Evolutionary conservation across 306 rosid genomes (phyloP).

Genomic region (Fragaria nilgerrensis): DNA sequence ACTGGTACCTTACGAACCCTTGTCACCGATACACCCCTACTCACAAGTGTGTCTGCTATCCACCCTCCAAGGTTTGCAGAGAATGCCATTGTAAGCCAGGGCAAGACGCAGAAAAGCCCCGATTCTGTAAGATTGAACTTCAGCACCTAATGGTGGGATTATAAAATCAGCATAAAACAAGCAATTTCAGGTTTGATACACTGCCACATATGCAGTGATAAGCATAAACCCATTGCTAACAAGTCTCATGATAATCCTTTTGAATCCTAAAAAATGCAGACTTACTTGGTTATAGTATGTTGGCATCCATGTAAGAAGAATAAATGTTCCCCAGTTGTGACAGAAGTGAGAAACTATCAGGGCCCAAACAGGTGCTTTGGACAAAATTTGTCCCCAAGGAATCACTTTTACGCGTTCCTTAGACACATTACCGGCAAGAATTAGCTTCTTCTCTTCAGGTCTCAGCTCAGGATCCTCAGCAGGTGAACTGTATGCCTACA

Average conservation of each 20-base stretch:
- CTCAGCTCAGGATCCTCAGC: slow-evolving; percentile 87
- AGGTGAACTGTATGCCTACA: slow-evolving; percentile 91
- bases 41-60: slow-evolving; percentile 97
- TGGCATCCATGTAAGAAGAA: slow-evolving; percentile 99
- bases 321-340: slow-evolving; percentile 99
- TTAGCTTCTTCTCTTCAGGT: slow-evolving; percentile 80
- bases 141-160: slow-evolving; percentile 63
- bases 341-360: slow-evolving; percentile 90
- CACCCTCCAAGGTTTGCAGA: slow-evolving; percentile 97
- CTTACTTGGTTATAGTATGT: slow-evolving; percentile 96
- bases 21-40: slow-evolving; percentile 78
- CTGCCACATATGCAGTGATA: background rate
- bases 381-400: slow-evolving; percentile 88
- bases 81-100: slow-evolving; percentile 95
- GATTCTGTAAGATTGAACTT: slow-evolving; percentile 99
- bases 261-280: background rate
- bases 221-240: background rate
- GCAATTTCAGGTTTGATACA: background rate
- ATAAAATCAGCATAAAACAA: slow-evolving; percentile 3
- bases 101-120: slow-evolving; percentile 81
- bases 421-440: slow-evolving; percentile 46
- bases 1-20: slow-evolving; percentile 86
- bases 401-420: slow-evolving; percentile 84
- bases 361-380: slow-evolving; percentile 97
- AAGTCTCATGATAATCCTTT: background rate